phyloP scores from a whole-genome alignment of 2,329 filamentous ascomycete genomes.

The Penicillium nordicum region DNA sequence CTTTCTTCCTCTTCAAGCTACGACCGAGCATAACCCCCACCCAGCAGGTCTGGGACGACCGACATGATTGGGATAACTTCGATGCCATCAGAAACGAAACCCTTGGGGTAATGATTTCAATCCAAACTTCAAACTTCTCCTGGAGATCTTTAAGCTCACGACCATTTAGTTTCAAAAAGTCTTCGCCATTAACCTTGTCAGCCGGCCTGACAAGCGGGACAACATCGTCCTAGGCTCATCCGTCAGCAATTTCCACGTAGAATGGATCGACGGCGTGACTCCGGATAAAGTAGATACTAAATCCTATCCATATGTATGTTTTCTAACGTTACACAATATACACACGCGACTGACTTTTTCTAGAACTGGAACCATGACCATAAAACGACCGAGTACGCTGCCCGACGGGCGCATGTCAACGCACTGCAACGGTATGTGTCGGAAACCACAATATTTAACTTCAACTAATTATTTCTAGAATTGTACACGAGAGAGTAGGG shows the following conservation, averaged over 20 bases:
- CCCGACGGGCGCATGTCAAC: not conserved
- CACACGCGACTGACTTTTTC: not conserved
- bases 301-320: not conserved
- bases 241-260: not conserved
- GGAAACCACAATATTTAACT: not conserved
- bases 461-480: not conserved
- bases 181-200: not conserved
- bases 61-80: not conserved
- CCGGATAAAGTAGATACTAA: not conserved
- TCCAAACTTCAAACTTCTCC: not conserved
- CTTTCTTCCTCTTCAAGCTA: not conserved
- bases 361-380: not conserved
- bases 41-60: not conserved
- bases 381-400: not conserved
- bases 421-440: not conserved
- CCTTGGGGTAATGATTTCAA: not conserved
- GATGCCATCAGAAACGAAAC: not conserved
- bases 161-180: not conserved
- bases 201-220: not conserved
- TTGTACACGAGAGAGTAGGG: not conserved
- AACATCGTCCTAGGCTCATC: not conserved
- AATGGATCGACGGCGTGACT: not conserved
- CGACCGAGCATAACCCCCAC: not conserved
- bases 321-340: not conserved
- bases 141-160: not conserved